Conservation (phyloP, 257 asterid genomes). For the Jaltomata sinuosa region DNA sequence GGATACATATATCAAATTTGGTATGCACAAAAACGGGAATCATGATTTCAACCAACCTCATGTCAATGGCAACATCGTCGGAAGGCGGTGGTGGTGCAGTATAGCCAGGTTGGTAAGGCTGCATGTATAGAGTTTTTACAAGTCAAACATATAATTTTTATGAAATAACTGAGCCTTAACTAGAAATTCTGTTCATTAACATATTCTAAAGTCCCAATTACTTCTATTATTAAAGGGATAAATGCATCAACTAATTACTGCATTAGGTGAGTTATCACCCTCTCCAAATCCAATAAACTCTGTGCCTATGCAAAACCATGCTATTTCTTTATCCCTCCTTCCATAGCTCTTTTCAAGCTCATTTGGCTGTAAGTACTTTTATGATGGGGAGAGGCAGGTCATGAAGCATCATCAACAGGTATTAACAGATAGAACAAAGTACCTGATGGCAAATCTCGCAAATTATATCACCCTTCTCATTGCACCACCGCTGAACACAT, state of each 20-base stretch:
- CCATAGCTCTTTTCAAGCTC: background rate
- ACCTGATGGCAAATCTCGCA: constrained; percentile 54
- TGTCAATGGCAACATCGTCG: constrained; percentile 28
- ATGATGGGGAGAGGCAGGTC: background rate
- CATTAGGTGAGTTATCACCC: background rate
- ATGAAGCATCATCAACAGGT: background rate
- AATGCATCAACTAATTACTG: background rate
- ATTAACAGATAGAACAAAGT: background rate
- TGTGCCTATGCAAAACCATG: background rate
- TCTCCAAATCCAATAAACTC: background rate
- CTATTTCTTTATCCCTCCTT: background rate
- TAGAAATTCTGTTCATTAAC: background rate
- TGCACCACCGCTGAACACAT: constrained; percentile 47
- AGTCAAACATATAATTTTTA: background rate
- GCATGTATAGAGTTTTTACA: constrained; percentile 4
- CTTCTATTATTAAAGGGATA: background rate
- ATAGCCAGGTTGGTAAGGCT: constrained; percentile 45
- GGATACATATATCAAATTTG: background rate
- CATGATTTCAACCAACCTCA: background rate
- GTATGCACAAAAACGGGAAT: background rate
- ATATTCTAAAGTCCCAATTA: background rate
- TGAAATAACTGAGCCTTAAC: background rate
- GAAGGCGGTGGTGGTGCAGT: constrained; percentile 33
- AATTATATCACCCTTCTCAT: constrained; percentile 43
- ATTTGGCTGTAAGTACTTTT: background rate